Conservation (phyloP, 2,329 filamentous ascomycete species). For the Colletotrichum destructivum region DNA sequence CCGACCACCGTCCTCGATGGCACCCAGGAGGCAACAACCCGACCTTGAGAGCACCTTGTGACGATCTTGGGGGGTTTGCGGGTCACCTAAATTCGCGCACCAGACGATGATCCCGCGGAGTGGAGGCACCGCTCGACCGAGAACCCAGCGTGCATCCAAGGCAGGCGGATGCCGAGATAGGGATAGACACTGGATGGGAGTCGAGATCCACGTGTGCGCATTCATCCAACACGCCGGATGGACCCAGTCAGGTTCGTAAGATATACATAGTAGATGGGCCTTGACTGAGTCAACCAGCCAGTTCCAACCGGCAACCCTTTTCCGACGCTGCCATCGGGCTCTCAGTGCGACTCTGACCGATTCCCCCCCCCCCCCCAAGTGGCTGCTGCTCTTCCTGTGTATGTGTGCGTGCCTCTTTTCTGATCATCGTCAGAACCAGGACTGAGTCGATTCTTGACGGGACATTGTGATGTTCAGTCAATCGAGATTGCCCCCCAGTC, state of each 20-base stretch:
- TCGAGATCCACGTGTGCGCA: not conserved
- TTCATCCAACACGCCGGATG: too few species aligned
- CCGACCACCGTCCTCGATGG: not conserved
- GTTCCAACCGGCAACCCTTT: not conserved
- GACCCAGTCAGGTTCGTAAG: too few species aligned
- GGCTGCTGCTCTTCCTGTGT: not conserved
- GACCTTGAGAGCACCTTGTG: not conserved
- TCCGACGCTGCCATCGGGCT: not conserved
- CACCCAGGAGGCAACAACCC: not conserved
- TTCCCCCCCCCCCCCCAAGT: too few species aligned
- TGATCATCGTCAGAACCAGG: not conserved
- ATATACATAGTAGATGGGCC: not conserved
- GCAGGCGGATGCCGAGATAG: not conserved
- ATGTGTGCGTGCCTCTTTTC: not conserved
- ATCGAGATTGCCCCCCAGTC: slow-evolving; percentile 6
- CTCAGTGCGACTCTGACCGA: not conserved
- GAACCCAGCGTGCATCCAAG: not conserved
- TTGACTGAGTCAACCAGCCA: not conserved
- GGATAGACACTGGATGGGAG: not conserved
- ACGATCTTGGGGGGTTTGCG: not conserved
- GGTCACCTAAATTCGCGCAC: not conserved
- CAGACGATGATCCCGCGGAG: not conserved
- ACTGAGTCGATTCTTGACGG: not conserved
- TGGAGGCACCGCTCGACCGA: not conserved
- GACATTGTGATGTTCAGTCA: slow-evolving; percentile 21